A percentile compares a stretch with the other conserved stretches of the same genome.
These are phyloP conservation scores for Apostasia ramifera DNA, from an alignment of 106 monocot species.

Conservation along the genomic window DNA sequence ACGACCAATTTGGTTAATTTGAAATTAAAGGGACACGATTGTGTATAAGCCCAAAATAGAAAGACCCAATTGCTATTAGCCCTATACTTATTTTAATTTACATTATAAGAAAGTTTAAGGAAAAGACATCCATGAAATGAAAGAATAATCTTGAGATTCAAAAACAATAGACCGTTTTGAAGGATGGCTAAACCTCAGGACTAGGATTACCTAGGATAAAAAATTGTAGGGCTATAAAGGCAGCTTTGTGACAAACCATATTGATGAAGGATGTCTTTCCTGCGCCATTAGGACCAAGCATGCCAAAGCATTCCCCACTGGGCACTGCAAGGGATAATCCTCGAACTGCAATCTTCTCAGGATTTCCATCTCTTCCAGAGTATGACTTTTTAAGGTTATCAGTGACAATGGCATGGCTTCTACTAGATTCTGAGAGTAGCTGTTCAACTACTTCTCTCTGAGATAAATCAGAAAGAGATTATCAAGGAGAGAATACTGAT, in stretches of 20 bases:
- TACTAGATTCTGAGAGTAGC: slow-evolving; percentile 33
- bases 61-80: too few relatives aligned
- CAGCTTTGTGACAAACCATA: slow-evolving; percentile 37
- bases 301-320: slow-evolving; percentile 84
- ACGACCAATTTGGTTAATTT: too few relatives aligned
- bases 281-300: slow-evolving; percentile 93
- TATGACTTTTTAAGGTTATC: slow-evolving; percentile 70
- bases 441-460: slow-evolving; percentile 68
- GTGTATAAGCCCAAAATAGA: too few relatives aligned
- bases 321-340: slow-evolving; percentile 76
- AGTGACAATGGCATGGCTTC: slow-evolving; percentile 49
- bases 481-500: background rate
- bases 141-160: too few relatives aligned
- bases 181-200: too few relatives aligned
- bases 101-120: too few relatives aligned
- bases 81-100: too few relatives aligned
- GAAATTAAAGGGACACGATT: too few relatives aligned
- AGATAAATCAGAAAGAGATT: slow-evolving; percentile 3
- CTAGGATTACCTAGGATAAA: background rate
- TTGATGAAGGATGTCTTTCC: slow-evolving; percentile 86
- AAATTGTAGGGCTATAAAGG: background rate
- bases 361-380: slow-evolving; percentile 74
- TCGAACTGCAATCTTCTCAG: slow-evolving; percentile 68
- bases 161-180: too few relatives aligned
- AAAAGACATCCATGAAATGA: too few relatives aligned